phyloP scores from a whole-genome alignment of 306 rosid species.

The Dryas drummondii region DNA sequence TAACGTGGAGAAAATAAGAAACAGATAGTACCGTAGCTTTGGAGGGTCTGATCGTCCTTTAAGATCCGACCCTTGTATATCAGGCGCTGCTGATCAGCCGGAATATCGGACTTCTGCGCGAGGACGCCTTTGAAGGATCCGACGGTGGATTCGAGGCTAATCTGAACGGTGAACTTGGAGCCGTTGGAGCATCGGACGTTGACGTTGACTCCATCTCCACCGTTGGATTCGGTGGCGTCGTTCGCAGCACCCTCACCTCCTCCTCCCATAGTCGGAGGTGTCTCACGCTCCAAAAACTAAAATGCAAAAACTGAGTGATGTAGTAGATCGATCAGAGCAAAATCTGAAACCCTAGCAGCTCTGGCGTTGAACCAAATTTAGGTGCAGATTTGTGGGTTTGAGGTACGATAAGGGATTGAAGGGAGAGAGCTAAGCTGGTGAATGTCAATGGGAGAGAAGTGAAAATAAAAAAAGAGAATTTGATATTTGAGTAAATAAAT shows the following conservation, averaged over 20 bases:
- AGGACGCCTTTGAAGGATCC: slow-evolving; percentile 55
- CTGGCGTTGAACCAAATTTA: slow-evolving; percentile 16
- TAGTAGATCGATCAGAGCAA: slow-evolving; percentile 11
- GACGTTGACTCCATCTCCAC: slow-evolving; percentile 45
- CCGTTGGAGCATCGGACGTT: slow-evolving; percentile 75
- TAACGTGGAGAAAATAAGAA: background rate
- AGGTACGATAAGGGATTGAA: slow-evolving; percentile 6
- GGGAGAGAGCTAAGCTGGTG: background rate
- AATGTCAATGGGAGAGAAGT: slow-evolving; percentile 7
- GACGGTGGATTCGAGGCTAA: slow-evolving; percentile 53
- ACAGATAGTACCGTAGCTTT: slow-evolving; percentile 55
- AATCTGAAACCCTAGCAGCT: slow-evolving; percentile 27
- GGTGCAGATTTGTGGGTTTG: slow-evolving; percentile 7
- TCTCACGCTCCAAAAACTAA: slow-evolving; percentile 4
- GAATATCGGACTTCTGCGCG: slow-evolving; percentile 52
- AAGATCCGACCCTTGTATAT: slow-evolving; percentile 90
- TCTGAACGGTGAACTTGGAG: slow-evolving; percentile 59
- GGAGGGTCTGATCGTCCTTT: slow-evolving; percentile 73
- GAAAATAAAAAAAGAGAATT: slow-evolving; percentile 1
- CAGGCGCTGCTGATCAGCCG: slow-evolving; percentile 71
- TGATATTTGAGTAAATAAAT: background rate
- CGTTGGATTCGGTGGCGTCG: slow-evolving; percentile 30
- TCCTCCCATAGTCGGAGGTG: slow-evolving; percentile 57
- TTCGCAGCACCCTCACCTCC: slow-evolving; percentile 50
- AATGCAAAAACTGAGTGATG: background rate